Evolutionary conservation across 2,329 filamentous ascomycete genomes (phyloP).

Genomic region (Penicillium decumbens): DNA sequence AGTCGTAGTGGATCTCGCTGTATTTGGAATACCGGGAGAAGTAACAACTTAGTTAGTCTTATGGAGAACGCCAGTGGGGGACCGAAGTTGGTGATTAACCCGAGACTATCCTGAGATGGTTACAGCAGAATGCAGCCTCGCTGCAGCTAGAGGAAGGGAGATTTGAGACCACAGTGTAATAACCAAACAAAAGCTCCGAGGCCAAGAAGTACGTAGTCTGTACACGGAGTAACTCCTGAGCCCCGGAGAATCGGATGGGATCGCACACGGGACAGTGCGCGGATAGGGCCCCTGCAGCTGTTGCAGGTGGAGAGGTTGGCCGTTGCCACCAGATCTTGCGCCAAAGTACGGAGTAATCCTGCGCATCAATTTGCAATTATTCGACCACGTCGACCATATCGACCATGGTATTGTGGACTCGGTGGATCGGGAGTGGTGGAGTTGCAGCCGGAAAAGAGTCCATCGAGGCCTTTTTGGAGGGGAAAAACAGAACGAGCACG

Average conservation of each 20-base stretch:
- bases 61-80: slow-evolving; percentile 10
- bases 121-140: slow-evolving; percentile 14
- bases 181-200: neutral
- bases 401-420: neutral
- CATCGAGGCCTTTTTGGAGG: neutral
- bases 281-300: slow-evolving; percentile 10
- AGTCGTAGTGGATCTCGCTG: neutral
- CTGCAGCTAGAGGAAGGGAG: slow-evolving; percentile 19
- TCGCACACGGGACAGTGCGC: slow-evolving; percentile 15
- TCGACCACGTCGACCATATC: neutral
- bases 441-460: neutral
- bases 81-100: slow-evolving; percentile 19
- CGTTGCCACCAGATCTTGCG: slow-evolving; percentile 20
- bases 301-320: too few species aligned
- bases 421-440: neutral
- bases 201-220: neutral
- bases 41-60: neutral
- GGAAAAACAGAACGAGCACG: neutral
- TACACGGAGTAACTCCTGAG: slow-evolving; percentile 9
- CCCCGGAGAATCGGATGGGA: slow-evolving; percentile 14
- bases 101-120: slow-evolving; percentile 16
- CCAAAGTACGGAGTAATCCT: slow-evolving; percentile 1
- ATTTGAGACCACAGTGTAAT: slow-evolving; percentile 3
- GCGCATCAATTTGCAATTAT: slow-evolving; percentile 1
- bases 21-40: slow-evolving; percentile 6